Evolutionary conservation across 2,329 filamentous ascomycete genomes (phyloP).

Genomic region (Epichloe uncinata): DNA sequence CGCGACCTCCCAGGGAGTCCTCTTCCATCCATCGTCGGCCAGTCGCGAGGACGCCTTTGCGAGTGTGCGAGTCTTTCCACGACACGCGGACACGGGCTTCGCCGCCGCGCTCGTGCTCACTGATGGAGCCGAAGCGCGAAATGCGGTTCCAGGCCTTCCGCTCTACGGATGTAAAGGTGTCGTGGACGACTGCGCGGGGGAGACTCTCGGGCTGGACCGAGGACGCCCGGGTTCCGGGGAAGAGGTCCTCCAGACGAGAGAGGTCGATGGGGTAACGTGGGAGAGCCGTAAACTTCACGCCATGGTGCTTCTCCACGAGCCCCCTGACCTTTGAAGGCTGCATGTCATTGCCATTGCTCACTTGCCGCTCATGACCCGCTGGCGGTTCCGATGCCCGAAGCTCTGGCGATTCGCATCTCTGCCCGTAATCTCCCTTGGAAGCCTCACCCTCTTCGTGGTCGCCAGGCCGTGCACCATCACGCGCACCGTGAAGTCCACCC

Average conservation of each 20-base stretch:
- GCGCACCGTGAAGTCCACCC: neutral
- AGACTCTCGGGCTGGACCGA: constrained; percentile 22
- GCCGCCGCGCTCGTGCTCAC: constrained; percentile 41
- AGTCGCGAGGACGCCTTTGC: constrained; percentile 40
- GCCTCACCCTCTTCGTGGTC: neutral
- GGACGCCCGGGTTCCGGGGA: constrained; percentile 13
- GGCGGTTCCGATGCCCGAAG: constrained; percentile 5
- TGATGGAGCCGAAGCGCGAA: constrained; percentile 44
- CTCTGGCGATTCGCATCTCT: constrained; percentile 10
- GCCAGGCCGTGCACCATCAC: neutral
- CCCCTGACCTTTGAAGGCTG: constrained; percentile 34
- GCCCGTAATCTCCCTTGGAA: neutral
- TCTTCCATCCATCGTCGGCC: constrained; percentile 55
- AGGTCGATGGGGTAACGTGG: constrained; percentile 19
- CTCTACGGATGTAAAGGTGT: constrained; percentile 42
- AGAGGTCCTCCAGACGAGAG: constrained; percentile 20
- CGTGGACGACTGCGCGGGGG: constrained; percentile 33
- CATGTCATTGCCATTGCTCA: constrained; percentile 6
- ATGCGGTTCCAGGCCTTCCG: constrained; percentile 53
- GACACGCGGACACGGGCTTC: constrained; percentile 43
- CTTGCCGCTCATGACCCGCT: constrained; percentile 5
- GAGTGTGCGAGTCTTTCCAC: constrained; percentile 43
- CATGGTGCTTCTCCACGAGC: constrained; percentile 37
- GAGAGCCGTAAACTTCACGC: constrained; percentile 17
- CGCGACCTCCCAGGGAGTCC: constrained; percentile 42